Percentiles rank a stretch among this genome's conserved stretches.
These are phyloP conservation scores for Atractiella rhizophila DNA, from an alignment of 768 basidiomycete genomes.

Conservation along the genomic window DNA sequence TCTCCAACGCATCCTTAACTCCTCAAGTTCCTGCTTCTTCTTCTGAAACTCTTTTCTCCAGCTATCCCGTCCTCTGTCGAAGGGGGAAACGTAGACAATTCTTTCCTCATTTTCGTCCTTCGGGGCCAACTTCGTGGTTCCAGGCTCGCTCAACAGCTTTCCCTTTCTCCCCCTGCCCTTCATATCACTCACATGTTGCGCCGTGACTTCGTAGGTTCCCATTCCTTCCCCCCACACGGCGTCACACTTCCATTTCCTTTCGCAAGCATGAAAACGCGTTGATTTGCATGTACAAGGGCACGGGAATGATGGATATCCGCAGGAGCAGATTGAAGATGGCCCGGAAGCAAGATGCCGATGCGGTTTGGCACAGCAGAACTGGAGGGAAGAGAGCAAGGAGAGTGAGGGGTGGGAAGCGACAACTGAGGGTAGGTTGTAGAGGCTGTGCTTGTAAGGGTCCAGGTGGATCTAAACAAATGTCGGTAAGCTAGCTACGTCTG, in stretches of 20 bases:
- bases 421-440: slow-evolving; percentile 26
- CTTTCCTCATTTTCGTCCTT: slow-evolving; percentile 11
- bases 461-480: slow-evolving; percentile 42
- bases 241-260: slow-evolving; percentile 28
- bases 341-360: not conserved
- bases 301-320: slow-evolving; percentile 11
- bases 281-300: slow-evolving; percentile 7
- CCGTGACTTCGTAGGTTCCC: slow-evolving; percentile 8
- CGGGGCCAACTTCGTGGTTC: no score
- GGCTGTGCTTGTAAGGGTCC: slow-evolving; percentile 57
- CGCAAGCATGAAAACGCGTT: slow-evolving; percentile 83
- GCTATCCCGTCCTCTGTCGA: slow-evolving; percentile 24
- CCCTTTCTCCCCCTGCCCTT: slow-evolving; percentile 3
- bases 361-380: slow-evolving; percentile 19
- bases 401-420: slow-evolving; percentile 28
- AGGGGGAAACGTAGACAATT: slow-evolving; percentile 28
- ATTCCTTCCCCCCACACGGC: slow-evolving; percentile 9
- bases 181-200: not conserved
- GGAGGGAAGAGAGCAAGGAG: slow-evolving; percentile 36
- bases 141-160: not conserved
- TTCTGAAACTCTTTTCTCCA: slow-evolving; percentile 1
- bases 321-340: not conserved
- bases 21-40: not conserved
- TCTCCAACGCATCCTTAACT: not conserved
- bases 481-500: not conserved